These are phyloP conservation scores for Puccinia hordei DNA, from an alignment of 1,284 basidiomycete species.

Conservation along the genomic window DNA sequence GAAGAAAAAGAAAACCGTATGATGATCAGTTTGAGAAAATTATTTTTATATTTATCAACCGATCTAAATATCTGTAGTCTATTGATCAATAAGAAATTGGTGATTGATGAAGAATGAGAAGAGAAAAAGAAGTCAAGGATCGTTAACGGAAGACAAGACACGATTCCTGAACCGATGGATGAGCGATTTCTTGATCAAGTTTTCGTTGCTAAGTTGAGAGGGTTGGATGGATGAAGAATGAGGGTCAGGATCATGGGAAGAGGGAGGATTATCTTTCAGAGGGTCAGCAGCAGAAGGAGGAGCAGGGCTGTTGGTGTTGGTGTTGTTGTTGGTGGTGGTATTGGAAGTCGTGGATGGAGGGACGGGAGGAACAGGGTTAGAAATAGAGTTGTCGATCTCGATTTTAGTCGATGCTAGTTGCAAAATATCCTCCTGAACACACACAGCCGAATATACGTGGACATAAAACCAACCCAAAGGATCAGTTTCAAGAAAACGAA, in stretches of 20 bases:
- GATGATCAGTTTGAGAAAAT: too few relatives aligned
- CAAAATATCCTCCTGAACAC: slow-evolving; percentile 76
- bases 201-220: neutral
- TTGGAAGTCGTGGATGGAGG: neutral
- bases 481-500: neutral
- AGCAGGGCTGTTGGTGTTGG: neutral
- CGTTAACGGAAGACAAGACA: neutral
- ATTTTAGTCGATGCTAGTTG: slow-evolving; percentile 86
- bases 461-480: slow-evolving; percentile 4
- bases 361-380: neutral
- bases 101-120: neutral
- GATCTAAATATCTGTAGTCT: too few relatives aligned
- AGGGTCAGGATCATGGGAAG: neutral
- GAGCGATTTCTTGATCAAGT: slow-evolving; percentile 1
- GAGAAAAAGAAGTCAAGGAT: neutral
- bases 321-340: neutral
- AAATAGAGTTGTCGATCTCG: slow-evolving; percentile 67
- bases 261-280: too few relatives aligned
- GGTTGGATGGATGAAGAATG: neutral
- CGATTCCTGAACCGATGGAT: slow-evolving; percentile 2
- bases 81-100: too few relatives aligned
- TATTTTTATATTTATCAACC: too few relatives aligned
- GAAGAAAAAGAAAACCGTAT: too few relatives aligned
- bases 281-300: neutral
- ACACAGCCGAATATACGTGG: too few relatives aligned